Evolutionary conservation across 192 early-diverging fungal species (phyloP), one percentile per base, ranked within the genome.

Genomic region (Podila epigama): DNA sequence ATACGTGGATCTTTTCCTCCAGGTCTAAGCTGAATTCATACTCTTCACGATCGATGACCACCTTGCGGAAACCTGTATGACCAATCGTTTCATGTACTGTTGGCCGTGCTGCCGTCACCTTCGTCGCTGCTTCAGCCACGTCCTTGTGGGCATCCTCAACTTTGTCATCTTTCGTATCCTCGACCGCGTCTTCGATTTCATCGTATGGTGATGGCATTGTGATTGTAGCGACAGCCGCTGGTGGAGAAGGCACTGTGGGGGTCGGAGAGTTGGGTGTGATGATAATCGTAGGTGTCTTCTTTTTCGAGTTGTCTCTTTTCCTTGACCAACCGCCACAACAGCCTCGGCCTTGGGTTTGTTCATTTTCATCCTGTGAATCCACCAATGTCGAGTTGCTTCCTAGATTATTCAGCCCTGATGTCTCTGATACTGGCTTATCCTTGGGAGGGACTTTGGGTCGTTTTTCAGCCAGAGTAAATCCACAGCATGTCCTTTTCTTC

Each of bases 51-150:
- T 68, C 37, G 56, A 77, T 77, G 3, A 68, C 66, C 18, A 77
- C 73, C 27, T 77, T 77, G 59, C 58, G 66, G 1, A 77, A 37
- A 0, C 73, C 71, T 25, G 71, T 75, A 37, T 75, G 71, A 4
- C 71, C 71, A 67, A 75, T 75, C 4, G 71, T 75, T 48, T 75
- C 71, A 16, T 63, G 70, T 10, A 20, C 25, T 0, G 20, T 48
- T 2, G 44, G 16, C n/a, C 56, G 50, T 15, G 28, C 35, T 6
- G 39, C 58, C 34, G 42, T 12, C 25, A 27, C 20, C 29, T 48
- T 20, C n/a, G 31, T 39, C 57, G 40, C 50, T 48, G 63, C 55
- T 2, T 41, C 22, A 3, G 69, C 61, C 12, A 54, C 25, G 0
- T n/a, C n/a, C n/a, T n/a, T n/a, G n/a, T n/a, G n/a, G n/a, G 70